Base-by-base conservation (phyloP, 139 green algal species). In the Deuterostichococcus epilithicus region DNA sequence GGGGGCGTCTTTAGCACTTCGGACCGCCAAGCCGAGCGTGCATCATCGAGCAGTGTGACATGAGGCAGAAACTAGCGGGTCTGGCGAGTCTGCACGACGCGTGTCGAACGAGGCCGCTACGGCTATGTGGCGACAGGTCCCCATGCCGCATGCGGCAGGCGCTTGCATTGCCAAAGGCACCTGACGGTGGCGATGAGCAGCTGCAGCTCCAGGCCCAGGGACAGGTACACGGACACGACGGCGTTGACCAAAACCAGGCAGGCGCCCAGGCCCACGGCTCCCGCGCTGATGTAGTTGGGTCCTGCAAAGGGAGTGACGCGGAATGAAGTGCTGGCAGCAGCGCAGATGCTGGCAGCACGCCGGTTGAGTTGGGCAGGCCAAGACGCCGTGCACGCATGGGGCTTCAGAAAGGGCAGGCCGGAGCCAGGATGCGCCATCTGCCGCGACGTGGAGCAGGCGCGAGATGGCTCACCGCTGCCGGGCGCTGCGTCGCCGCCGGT, bases 141-240 rank as follows among this genome's bases (percentile, higher is more conserved):
- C 33, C 3, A 25, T n/a, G 5, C 33, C 6, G 34, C 20, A 1
- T 66, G 36, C 60, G 70, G n/a, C n/a, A n/a, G n/a, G n/a, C n/a
- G n/a, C n/a, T n/a, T n/a, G n/a, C n/a, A n/a, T n/a, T n/a, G n/a
- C n/a, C n/a, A n/a, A n/a, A n/a, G n/a, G n/a, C 74, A 86, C 42
- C 85, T 75, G n/a, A 88, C 26, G 15, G 77, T 78, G 32, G 83
- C 83, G 10, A 89, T 38, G 10, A 82, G 37, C 5, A 93, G 81
- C 80, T 90, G 87, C 35, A 45, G 63, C 34, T 90, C 81, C 44
- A 93, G 58, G 0, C 78, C 86, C 25, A 91, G 79, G 44, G 82
- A 42, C 32, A 88, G 70, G 1, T 47, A 38, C 32, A 86, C 35
- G 6, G 80, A 87, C 20, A 88, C 36, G 5, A 67, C 25, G 38